Percentiles rank a stretch among this genome's conserved stretches.
Evolutionary conservation across 192 early-diverging fungal genomes (phyloP).

Genomic region (Entomortierella lignicola): DNA sequence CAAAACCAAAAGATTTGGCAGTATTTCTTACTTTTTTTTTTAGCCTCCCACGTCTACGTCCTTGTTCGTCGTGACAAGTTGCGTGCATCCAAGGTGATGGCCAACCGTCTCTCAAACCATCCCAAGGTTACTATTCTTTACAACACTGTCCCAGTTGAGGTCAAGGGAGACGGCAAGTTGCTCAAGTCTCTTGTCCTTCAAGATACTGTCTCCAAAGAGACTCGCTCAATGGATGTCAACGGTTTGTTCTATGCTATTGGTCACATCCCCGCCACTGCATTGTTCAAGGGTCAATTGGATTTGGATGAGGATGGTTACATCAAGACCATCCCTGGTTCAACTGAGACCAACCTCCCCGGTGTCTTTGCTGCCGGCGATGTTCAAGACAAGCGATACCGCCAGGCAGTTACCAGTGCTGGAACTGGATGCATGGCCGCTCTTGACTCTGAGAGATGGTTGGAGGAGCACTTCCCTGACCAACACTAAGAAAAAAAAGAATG

Average conservation of each 20-base stretch:
- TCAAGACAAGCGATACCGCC: slow-evolving; percentile 95
- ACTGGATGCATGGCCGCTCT: slow-evolving; percentile 98
- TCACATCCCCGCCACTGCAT: slow-evolving; percentile 87
- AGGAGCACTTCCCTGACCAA: slow-evolving; percentile 68
- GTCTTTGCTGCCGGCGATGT: slow-evolving; percentile 99
- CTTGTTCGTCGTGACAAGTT: slow-evolving; percentile 95
- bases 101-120: slow-evolving; percentile 82
- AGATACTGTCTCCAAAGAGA: slow-evolving; percentile 81
- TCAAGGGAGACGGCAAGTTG: slow-evolving; percentile 87
- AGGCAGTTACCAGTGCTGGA: slow-evolving; percentile 97
- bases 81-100: slow-evolving; percentile 98
- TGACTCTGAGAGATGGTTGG: slow-evolving; percentile 96
- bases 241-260: slow-evolving; percentile 99
- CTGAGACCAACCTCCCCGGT: slow-evolving; percentile 88
- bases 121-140: slow-evolving; percentile 94
- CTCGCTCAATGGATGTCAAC: slow-evolving; percentile 75
- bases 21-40: slow-evolving; percentile 12
- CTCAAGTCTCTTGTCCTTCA: slow-evolving; percentile 78
- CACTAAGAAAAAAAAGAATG: too few species aligned
- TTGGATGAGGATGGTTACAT: slow-evolving; percentile 94
- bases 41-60: slow-evolving; percentile 92
- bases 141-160: slow-evolving; percentile 87
- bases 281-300: slow-evolving; percentile 81
- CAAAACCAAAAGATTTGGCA: not conserved
- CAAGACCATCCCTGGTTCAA: slow-evolving; percentile 78